phyloP scores from a whole-genome alignment of 305 asterid genomes.

The Fraxinus sp. region DNA sequence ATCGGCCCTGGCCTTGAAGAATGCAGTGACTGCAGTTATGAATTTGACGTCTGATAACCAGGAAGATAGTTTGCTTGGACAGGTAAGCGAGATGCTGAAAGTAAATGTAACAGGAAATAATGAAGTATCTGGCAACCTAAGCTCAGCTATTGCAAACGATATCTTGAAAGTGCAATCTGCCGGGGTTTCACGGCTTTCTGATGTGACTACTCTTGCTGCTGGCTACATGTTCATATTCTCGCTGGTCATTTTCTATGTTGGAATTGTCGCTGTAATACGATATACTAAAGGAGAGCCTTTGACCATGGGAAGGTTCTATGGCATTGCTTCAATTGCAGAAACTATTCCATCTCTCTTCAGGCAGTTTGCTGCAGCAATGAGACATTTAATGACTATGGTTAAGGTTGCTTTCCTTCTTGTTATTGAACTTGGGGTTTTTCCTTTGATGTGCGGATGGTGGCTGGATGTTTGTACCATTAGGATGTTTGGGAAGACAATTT shows the following conservation, averaged over 20 bases:
- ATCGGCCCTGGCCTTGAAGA: constrained; percentile 77
- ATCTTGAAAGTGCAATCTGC: constrained; percentile 56
- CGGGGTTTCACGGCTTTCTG: constrained; percentile 85
- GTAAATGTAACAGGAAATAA: constrained; percentile 59
- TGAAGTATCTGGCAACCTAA: constrained; percentile 55
- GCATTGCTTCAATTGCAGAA: constrained; percentile 88
- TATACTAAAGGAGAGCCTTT: constrained; percentile 93
- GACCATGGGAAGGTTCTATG: constrained; percentile 92
- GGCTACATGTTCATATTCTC: constrained; percentile 87
- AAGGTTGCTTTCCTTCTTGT: constrained; percentile 97
- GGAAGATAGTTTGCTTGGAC: constrained; percentile 56
- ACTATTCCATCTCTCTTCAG: constrained; percentile 89
- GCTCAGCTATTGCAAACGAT: constrained; percentile 59
- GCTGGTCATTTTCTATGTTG: constrained; percentile 79
- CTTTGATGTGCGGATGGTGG: constrained; percentile 99
- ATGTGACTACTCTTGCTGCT: constrained; percentile 94
- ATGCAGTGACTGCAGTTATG: constrained; percentile 70
- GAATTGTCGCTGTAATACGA: constrained; percentile 72
- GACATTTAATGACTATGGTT: constrained; percentile 96
- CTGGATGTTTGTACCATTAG: constrained; percentile 92
- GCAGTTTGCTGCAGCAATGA: constrained; percentile 93
- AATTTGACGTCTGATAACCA: constrained; percentile 73
- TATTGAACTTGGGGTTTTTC: constrained; percentile 95
- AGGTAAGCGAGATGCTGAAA: constrained; percentile 61
- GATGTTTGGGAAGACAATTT: constrained; percentile 90